phyloP scores from a whole-genome alignment of 78 protist species.

The Pigoraptor vietnamica region DNA sequence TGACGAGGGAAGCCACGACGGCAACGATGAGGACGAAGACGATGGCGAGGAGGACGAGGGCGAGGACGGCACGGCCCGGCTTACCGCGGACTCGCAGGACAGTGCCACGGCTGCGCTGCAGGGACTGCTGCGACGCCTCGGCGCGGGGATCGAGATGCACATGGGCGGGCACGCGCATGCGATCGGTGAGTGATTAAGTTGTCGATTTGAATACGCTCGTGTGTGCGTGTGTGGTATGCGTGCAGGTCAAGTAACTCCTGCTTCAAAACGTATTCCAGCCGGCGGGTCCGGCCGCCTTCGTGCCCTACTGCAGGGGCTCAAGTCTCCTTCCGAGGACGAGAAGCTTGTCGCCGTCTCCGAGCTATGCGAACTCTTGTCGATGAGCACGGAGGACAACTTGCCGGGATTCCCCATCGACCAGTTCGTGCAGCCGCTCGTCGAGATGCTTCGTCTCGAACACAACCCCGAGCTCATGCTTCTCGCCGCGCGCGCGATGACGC shows the following conservation, averaged over 20 bases:
- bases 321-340: constrained; percentile 26
- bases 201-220: no score
- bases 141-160: background rate
- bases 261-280: no score
- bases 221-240: no score
- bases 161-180: background rate
- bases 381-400: constrained; percentile 76
- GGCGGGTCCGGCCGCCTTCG: background rate
- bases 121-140: background rate
- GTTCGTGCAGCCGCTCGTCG: constrained; percentile 39
- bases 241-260: no score
- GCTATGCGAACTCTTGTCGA: constrained; percentile 68
- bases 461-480: constrained; percentile 71
- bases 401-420: constrained; percentile 38
- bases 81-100: background rate
- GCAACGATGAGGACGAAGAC: background rate
- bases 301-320: constrained; percentile 34
- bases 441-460: constrained; percentile 45
- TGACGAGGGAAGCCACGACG: background rate
- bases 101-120: background rate
- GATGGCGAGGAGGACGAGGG: background rate
- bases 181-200: background rate
- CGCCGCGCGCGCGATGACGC: constrained; percentile 61
- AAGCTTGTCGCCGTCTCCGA: constrained; percentile 52
- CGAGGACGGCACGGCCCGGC: background rate